Evolutionary conservation across 768 basidiomycete genomes (phyloP).

Genomic region (Kwoniella pini): DNA sequence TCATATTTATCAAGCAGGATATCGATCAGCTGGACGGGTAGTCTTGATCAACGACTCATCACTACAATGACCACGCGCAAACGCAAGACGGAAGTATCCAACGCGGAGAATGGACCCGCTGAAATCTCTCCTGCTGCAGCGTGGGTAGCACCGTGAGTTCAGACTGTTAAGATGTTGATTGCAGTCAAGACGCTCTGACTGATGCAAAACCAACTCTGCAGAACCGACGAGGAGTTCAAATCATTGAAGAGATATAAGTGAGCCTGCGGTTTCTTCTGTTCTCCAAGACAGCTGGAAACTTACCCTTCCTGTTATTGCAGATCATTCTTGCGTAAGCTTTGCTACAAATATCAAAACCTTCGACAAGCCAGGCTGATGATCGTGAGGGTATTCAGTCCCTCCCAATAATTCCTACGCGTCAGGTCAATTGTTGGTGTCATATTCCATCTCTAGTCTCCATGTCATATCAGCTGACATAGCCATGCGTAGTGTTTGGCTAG

Average conservation of each 20-base stretch:
- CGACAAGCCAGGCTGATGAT: too few species aligned
- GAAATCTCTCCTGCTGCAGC: neutral
- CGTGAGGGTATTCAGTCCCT: slow-evolving; percentile 17
- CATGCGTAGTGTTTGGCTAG: slow-evolving; percentile 15
- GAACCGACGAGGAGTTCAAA: slow-evolving; percentile 12
- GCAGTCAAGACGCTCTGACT: too few species aligned
- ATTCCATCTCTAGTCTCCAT: too few species aligned
- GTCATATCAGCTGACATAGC: neutral
- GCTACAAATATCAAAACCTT: neutral
- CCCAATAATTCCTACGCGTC: slow-evolving; percentile 13
- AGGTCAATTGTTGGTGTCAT: slow-evolving; percentile 18
- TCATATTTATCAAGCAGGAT: too few species aligned
- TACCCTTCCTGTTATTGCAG: neutral
- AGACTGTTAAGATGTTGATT: too few species aligned
- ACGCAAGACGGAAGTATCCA: neutral
- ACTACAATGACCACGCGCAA: neutral
- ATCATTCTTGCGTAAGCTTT: slow-evolving; percentile 18
- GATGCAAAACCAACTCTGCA: neutral
- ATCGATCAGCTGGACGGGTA: too few species aligned
- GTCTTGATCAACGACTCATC: too few species aligned
- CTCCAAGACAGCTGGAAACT: neutral
- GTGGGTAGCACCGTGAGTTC: slow-evolving; percentile 15
- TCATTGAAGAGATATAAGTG: slow-evolving; percentile 19
- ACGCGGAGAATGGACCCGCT: too few species aligned
- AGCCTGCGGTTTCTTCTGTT: neutral